These are phyloP conservation scores for Lathyrus oleraceus DNA, from an alignment of 306 rosid species.

Conservation along the genomic window DNA sequence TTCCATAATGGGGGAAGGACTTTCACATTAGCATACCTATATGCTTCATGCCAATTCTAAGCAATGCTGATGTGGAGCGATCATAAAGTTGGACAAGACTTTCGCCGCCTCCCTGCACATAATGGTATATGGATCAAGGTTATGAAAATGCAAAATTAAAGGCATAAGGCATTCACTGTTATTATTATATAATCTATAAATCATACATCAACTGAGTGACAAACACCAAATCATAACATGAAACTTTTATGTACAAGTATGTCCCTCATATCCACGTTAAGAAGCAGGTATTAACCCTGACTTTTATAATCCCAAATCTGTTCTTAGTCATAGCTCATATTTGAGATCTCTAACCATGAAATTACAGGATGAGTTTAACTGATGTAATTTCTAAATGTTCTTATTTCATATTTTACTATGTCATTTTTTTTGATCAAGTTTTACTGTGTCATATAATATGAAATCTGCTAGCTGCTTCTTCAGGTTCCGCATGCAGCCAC, in stretches of 20 bases:
- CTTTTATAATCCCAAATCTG: conserved; percentile 13
- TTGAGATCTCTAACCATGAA: conserved; percentile 13
- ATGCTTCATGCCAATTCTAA: conserved; percentile 67
- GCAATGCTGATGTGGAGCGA: conserved; percentile 72
- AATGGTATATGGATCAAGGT: conserved; percentile 31
- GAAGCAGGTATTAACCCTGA: conserved; percentile 10
- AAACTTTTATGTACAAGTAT: conserved; percentile 9
- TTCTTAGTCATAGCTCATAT: conserved; percentile 1
- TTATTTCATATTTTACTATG: conserved; percentile 17
- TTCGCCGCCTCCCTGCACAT: conserved; percentile 92
- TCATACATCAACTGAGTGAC: conserved; percentile 15
- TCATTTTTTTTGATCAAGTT: not conserved
- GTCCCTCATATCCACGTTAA: not conserved
- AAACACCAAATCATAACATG: conserved; percentile 2
- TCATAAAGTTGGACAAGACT: conserved; percentile 72
- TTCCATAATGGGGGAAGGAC: conserved; percentile 18
- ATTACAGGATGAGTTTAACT: not conserved
- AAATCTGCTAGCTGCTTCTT: conserved; percentile 5
- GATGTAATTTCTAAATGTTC: not conserved
- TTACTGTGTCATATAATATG: not conserved
- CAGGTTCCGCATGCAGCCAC: conserved; percentile 15
- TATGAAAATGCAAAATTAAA: conserved; percentile 19
- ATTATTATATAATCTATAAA: not conserved
- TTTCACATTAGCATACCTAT: conserved; percentile 49
- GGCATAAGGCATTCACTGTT: conserved; percentile 18